phyloP scores from a whole-genome alignment of 495 filamentous ascomycete genomes.

The Neurospora intermedia region DNA sequence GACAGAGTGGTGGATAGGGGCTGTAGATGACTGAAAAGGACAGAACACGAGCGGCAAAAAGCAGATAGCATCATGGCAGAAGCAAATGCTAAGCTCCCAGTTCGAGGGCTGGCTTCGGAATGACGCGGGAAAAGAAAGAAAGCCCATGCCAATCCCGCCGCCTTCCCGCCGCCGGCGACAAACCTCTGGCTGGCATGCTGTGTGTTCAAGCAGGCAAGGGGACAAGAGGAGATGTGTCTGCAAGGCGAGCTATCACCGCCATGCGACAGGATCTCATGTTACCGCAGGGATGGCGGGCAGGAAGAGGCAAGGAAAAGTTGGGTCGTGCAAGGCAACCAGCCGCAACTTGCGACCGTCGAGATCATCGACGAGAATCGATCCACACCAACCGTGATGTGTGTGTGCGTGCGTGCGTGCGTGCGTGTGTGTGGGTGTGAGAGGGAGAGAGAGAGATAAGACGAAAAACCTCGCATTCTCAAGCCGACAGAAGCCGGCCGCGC shows the following conservation, averaged over 20 bases:
- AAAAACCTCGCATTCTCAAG: conserved; percentile 9
- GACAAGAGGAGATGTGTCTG: background rate
- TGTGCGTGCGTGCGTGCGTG: background rate
- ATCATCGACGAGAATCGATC: background rate
- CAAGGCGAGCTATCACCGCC: background rate
- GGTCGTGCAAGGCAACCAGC: conserved; percentile 3
- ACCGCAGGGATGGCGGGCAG: background rate
- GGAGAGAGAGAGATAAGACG: background rate
- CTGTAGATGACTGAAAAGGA: background rate
- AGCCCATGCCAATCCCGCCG: background rate
- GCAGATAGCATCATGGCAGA: background rate
- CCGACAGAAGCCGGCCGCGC: conserved; percentile 28
- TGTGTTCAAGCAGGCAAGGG: background rate
- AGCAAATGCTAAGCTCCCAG: background rate
- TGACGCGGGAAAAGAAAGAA: background rate
- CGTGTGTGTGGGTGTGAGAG: too few species aligned
- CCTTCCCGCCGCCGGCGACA: background rate
- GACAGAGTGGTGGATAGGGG: background rate
- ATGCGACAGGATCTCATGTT: background rate
- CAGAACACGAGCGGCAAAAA: background rate
- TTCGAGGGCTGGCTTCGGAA: background rate
- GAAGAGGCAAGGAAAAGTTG: background rate
- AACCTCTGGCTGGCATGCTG: background rate
- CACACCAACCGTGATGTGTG: background rate
- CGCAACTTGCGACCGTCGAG: background rate